Base-by-base conservation (phyloP, 2,329 filamentous ascomycete genomes). In the Thielaviopsis cerberus region DNA sequence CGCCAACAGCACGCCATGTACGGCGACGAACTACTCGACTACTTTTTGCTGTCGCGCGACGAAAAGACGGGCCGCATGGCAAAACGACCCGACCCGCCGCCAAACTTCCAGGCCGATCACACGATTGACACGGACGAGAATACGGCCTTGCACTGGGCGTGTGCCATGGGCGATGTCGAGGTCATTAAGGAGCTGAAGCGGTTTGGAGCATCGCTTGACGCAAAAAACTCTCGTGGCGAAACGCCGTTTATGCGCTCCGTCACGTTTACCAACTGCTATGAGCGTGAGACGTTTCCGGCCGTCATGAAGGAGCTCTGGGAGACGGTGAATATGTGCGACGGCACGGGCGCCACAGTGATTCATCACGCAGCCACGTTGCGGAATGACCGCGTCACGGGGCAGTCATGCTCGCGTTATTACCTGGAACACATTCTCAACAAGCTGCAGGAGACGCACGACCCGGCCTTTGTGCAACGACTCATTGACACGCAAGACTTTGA, bases 251-350 rank as follows among this genome's bases (percentile, higher is more conserved):
- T 98, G 81, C 85, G 90, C 51, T 86, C 88, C 5, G 90, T 97
- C 58, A 81, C 94, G 67, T 98, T 97, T 69, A 97, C 91, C 52
- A 98, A 98, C 69, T 95, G 92, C 68, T 92, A 84, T 69, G 92
- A 97, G 69, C 94, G 92, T 71, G 81, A 88, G 63, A 90, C 88
- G 0, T 96, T 97, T 72, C 86, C 88, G 0, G 78, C 79, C 23
- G 82, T 98, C 58, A 81, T 95, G 64, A 85, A 86, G 63, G 81
- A 95, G 62, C 78, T 98, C 3, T 82, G 90, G 55, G 80, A 84
- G 41, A 96, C 91, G 0, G 82, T 95, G 45, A 83, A 85, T 57
- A 81, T 81, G 60, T 79, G 85, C 23, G 92, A 98, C 67, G 82
- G 81, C 69, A 83, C 83, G 55, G 86, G 88, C 13, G 86, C 85